These are phyloP conservation scores for Penicillium odoratum DNA, from an alignment of 495 filamentous ascomycete species.

Conservation along the genomic window DNA sequence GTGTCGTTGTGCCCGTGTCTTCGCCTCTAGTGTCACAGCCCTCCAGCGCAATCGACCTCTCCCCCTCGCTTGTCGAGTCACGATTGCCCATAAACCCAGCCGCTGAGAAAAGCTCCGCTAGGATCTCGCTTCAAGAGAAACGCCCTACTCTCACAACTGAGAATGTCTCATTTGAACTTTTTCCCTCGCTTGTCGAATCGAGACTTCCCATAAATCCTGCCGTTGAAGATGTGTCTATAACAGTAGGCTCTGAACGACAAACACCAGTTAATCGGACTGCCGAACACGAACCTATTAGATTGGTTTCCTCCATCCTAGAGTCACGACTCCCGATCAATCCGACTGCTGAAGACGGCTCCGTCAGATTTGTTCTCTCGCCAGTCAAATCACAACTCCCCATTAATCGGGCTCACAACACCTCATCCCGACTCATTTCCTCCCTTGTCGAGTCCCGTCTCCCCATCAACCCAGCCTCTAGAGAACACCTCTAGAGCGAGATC, in stretches of 20 bases:
- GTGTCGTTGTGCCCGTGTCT: not conserved
- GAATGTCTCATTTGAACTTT: too few species aligned
- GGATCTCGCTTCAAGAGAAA: not conserved
- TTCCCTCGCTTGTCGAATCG: not conserved
- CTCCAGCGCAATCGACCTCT: not conserved
- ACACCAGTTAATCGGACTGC: not conserved
- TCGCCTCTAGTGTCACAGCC: not conserved
- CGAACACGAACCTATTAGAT: not conserved
- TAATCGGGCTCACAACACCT: not conserved
- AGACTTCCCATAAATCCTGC: conserved; percentile 14
- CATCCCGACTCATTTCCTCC: not conserved
- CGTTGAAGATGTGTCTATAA: not conserved
- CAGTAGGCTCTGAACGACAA: not conserved
- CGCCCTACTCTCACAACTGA: not conserved
- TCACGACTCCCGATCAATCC: conserved; percentile 12
- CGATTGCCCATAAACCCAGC: conserved; percentile 15
- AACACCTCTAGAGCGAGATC: not conserved
- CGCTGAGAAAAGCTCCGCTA: not conserved
- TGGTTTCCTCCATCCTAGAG: not conserved
- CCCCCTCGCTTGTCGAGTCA: not conserved
- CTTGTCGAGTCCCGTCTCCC: conserved; percentile 8
- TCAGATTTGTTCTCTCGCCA: not conserved
- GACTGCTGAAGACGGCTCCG: not conserved
- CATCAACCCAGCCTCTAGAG: conserved; percentile 35
- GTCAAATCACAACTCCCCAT: not conserved